Evolutionary conservation across 331 rosid species (phyloP), one percentile per base, ranked within the genome.

Genomic region (Malus hybrid): DNA sequence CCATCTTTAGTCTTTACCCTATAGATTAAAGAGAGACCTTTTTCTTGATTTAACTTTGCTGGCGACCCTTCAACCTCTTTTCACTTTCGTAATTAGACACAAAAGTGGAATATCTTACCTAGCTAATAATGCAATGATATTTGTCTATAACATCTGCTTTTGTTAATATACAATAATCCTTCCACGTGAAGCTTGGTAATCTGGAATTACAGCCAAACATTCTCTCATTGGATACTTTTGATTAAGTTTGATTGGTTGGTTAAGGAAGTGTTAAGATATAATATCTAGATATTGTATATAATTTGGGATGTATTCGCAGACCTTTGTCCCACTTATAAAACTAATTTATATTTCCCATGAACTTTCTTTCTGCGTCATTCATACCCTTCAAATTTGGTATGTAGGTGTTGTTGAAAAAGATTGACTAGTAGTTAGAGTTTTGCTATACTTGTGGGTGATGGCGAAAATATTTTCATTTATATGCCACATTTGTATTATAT

Each of bases 51-150:
- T 67, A 39, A 60, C 31, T 24, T 56, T n/a, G 27, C 62, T n/a
- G 3, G 62, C 27, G 70, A 80, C 84, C 39, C 59, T 80, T 56
- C 73, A 77, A 73, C 80, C 80, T 61, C 73, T 68, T 79, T 78
- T 50, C 27, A 52, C 20, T 44, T 62, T 74, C 52, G 11, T 69
- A 83, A 81, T 73, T 85, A 76, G 78, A 78, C 79, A 72, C 77
- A 78, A 85, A 79, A 83, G 87, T 76, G 63, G 84, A 85, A 80
- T 82, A 83, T 78, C 86, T 70, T 78, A 84, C 88, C 90, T 65
- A 79, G 83, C 92, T 75, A 82, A 77, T 79, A 85, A 90, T 85
- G 91, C 70, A 75, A 27, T 65, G 74, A 76, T 31, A 74, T 62
- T 67, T 79, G 84, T 76, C 16, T 60, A 34, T 16, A 19, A 68